phyloP scores from a whole-genome alignment of 1,139 yeast species.

The Nakaseomyces bracarensis region DNA sequence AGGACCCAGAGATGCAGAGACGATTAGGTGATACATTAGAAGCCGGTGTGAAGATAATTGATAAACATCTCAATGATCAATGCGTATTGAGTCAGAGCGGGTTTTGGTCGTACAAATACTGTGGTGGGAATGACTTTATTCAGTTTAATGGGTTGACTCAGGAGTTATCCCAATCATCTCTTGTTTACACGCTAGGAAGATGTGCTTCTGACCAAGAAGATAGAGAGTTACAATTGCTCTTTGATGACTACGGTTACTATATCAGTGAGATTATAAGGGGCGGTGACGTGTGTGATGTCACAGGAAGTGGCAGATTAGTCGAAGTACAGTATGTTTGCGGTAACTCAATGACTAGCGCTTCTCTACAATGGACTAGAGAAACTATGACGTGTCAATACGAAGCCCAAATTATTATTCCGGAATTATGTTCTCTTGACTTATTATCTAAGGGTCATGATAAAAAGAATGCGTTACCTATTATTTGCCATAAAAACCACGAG shows the following conservation, averaged over 20 bases:
- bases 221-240: constrained; percentile 22
- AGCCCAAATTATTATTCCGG: constrained; percentile 50
- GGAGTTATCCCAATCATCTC: constrained; percentile 16
- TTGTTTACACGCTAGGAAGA: constrained; percentile 42
- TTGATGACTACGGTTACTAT: constrained; percentile 36
- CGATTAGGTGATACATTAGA: constrained; percentile 14
- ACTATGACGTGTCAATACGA: constrained; percentile 65
- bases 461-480: constrained; percentile 16
- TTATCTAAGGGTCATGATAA: constrained; percentile 24
- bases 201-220: constrained; percentile 26
- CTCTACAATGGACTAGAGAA: constrained; percentile 48
- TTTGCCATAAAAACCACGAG: constrained; percentile 12
- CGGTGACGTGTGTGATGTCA: constrained; percentile 71
- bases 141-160: constrained; percentile 42
- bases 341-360: constrained; percentile 30
- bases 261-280: constrained; percentile 45
- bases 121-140: constrained; percentile 46
- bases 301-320: constrained; percentile 51
- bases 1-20: constrained; percentile 12
- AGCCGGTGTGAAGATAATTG: constrained; percentile 23
- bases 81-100: constrained; percentile 38
- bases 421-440: constrained; percentile 42
- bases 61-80: constrained; percentile 25
- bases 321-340: constrained; percentile 67
- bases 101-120: constrained; percentile 60